These are phyloP conservation scores for Aureobasidium sp. DNA, from an alignment of 2,329 filamentous ascomycete genomes.

Conservation along the genomic window DNA sequence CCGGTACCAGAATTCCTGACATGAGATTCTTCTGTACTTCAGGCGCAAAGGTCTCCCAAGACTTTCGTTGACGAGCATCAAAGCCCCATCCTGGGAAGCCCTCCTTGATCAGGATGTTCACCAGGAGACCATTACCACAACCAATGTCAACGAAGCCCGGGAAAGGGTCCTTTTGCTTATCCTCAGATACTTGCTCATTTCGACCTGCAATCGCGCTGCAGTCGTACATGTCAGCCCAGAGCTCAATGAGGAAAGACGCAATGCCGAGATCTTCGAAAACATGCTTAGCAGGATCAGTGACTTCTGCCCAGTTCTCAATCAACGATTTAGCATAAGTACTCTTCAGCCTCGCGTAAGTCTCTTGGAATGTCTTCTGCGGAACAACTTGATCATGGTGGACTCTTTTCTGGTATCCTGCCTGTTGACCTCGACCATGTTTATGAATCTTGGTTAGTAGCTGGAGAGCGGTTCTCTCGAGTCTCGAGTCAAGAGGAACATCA, in stretches of 20 bases:
- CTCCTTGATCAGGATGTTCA: constrained; percentile 72
- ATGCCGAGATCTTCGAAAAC: constrained; percentile 93
- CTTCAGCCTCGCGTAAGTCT: constrained; percentile 76
- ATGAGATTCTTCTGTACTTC: constrained; percentile 45
- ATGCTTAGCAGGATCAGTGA: constrained; percentile 81
- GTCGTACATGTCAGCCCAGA: constrained; percentile 80
- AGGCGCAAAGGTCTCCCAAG: constrained; percentile 66
- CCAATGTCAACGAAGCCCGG: constrained; percentile 94
- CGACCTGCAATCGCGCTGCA: background rate
- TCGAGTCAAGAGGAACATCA: constrained; percentile 13
- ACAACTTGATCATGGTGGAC: constrained; percentile 78
- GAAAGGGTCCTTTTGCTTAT: constrained; percentile 42
- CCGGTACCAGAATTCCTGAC: constrained; percentile 56
- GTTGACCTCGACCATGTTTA: constrained; percentile 64
- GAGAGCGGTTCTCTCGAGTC: constrained; percentile 58
- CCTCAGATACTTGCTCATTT: background rate
- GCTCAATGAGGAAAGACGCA: constrained; percentile 82
- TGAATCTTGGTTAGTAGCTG: constrained; percentile 61
- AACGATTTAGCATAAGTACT: constrained; percentile 65
- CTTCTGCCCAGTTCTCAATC: constrained; percentile 73
- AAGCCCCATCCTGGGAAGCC: constrained; percentile 86
- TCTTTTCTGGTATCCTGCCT: constrained; percentile 66
- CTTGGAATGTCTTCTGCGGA: constrained; percentile 68
- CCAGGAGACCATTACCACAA: constrained; percentile 87
- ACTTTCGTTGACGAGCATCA: constrained; percentile 77